Evolutionary conservation across 1,284 basidiomycete genomes (phyloP), one percentile per base, ranked within the genome.

Genomic region (Malassezia caprae): DNA sequence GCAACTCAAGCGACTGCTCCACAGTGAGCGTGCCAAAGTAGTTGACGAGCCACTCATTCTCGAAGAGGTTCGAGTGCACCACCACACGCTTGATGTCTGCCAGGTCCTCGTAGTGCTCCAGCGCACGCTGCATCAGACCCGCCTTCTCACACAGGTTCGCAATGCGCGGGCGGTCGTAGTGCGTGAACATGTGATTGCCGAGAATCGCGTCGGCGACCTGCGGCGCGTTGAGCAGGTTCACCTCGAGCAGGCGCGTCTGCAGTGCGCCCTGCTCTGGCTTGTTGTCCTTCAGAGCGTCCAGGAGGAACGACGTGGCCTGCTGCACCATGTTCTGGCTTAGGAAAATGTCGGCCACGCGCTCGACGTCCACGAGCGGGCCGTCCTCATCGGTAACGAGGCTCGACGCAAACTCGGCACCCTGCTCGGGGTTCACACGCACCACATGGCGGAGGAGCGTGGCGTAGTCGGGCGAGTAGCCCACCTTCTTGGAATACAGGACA

Each of bases 321-420:
- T 98, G 94, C 60, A 98, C 91, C 89, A 98, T 90, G 79, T 96
- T 98, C 76, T 96, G 93, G 2, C 86, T 86, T 90, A 96, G 94
- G 80, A 98, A 98, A 72, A 98, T 94, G 74, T 99, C 94, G 57
- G 68, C 68, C 40, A 74, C 72, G 24, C 70, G 65, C 77, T 98
- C 93, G 59, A 98, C 79, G 72, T 99, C 93, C 46, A 98, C 88
- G 59, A 96, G 78, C 30, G 94, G 86, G 19, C 94, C 94, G 43
- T 78, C 78, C 76, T 96, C 91, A 65, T 98, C 91, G 73, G 94
- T 93, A 52, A 87, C 87, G 19, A 99, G 82, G 76, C 90, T 88
- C n/a, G 84, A 82, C 24, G 94, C 94, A 72, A 99, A 98, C 78
- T 98, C 94, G 30, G 90, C 89, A 64, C 90, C 94, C 78, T 98